Percentiles rank a stretch among this genome's conserved stretches.
Evolutionary conservation across 179 eudicot species (phyloP).

Genomic region (Beta macrorhiza): DNA sequence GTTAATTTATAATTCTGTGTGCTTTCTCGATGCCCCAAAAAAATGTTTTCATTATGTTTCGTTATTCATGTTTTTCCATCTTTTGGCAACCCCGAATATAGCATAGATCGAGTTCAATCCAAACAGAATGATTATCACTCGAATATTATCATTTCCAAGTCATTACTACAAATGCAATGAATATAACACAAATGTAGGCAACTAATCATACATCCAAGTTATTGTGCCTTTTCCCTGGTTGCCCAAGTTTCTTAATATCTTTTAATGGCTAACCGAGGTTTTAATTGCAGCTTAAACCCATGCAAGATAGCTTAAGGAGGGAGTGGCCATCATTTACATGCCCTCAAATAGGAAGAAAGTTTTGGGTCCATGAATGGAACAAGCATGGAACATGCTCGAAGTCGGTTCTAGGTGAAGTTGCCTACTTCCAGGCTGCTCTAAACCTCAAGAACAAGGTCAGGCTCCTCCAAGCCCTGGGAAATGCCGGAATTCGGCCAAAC

Average conservation of each 20-base stretch:
- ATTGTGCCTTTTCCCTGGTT: neutral
- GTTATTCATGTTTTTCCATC: too few species aligned
- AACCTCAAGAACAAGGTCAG: slow-evolving; percentile 31
- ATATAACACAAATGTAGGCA: too few species aligned
- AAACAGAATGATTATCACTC: too few species aligned
- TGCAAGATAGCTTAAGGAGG: slow-evolving; percentile 23
- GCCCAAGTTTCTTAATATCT: too few species aligned
- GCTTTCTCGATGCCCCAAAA: too few species aligned
- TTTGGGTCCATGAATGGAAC: slow-evolving; percentile 46
- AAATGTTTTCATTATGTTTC: too few species aligned
- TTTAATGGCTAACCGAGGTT: neutral
- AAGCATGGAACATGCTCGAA: slow-evolving; percentile 41
- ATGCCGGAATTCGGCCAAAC: slow-evolving; percentile 35
- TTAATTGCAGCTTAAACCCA: slow-evolving; percentile 28
- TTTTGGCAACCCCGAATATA: too few species aligned
- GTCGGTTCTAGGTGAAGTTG: slow-evolving; percentile 25
- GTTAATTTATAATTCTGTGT: too few species aligned
- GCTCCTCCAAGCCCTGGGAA: slow-evolving; percentile 27
- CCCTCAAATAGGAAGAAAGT: slow-evolving; percentile 40
- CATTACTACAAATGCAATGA: too few species aligned
- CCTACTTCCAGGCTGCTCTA: slow-evolving; percentile 29
- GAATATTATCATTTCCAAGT: too few species aligned
- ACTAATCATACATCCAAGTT: neutral
- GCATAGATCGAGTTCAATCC: too few species aligned
- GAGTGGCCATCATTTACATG: slow-evolving; percentile 40